Evolutionary conservation across 2,329 filamentous ascomycete genomes (phyloP), one percentile per base, ranked within the genome.

Genomic region (Paecilomyces sp.): DNA sequence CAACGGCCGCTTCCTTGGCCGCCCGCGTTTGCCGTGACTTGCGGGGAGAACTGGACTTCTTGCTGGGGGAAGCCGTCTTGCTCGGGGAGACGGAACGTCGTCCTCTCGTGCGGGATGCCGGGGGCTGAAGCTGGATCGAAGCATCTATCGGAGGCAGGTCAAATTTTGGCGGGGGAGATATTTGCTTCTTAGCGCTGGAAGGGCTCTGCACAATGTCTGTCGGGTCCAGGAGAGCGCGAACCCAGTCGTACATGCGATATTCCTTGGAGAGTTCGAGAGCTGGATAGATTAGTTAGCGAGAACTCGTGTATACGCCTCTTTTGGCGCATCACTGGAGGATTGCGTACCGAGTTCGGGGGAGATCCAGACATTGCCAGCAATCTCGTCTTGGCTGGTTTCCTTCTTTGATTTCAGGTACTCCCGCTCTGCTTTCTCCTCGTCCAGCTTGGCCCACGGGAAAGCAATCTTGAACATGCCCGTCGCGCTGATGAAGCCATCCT

Each of bases 351-450:
- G 79, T 65, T 88, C 82, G 5, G 93, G 92, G 54, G 91, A 86
- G 56, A 97, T 92, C 94, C 94, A 99, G 57, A 99, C 86, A 74
- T 97, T 99, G 54, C 94, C 94, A 28, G 94, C 94, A 31, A 94
- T 92, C 80, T 97, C 94, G 72, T 97, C 92, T 59, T 83, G 83
- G 67, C 92, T 96, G 9, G 92, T 95, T 31, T 88, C 88, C 34
- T 85, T 77, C 30, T 94, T 86, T 6, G 84, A 85, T 79, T 96
- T 97, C 77, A 99, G 88, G 76, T 91, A 92, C 57, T 83, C 82
- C 64, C 85, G 83, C 71, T 88, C 85, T 1, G 72, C 72, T 52
- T 79, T 76, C 66, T 88, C 85, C 64, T 88, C 85, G 2, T 82
- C 78, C 33, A 78, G 70, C 60, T 84, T 83, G 25, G 85, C 85